Conservation (phyloP, 1,284 basidiomycete species). For the Sanghuangporus baumii region DNA sequence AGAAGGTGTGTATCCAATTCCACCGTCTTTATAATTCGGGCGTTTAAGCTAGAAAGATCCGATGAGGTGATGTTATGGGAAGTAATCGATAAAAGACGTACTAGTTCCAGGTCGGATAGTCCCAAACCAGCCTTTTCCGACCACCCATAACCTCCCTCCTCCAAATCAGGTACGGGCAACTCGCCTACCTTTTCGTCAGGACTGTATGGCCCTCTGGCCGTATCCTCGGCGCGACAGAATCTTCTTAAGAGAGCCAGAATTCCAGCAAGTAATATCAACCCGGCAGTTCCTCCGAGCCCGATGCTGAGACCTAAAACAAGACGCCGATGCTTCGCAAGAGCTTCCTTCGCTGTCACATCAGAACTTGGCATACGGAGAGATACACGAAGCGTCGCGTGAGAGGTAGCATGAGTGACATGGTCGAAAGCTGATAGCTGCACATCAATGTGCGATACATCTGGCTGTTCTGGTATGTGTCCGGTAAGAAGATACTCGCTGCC, state of each 20-base stretch:
- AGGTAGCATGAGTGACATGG: slow-evolving; percentile 60
- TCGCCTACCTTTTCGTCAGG: background rate
- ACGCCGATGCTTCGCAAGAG: slow-evolving; percentile 25
- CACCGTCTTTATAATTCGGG: slow-evolving; percentile 4
- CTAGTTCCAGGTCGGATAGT: slow-evolving; percentile 11
- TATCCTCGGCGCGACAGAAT: slow-evolving; percentile 51
- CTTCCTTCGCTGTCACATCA: slow-evolving; percentile 26
- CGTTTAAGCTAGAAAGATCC: background rate
- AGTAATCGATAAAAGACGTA: slow-evolving; percentile 22
- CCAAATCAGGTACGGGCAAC: background rate
- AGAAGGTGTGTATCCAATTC: slow-evolving; percentile 8
- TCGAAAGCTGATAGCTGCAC: slow-evolving; percentile 64
- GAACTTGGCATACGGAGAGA: slow-evolving; percentile 35
- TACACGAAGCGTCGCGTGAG: slow-evolving; percentile 55
- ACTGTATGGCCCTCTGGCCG: slow-evolving; percentile 31
- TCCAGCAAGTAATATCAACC: slow-evolving; percentile 47
- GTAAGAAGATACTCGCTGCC: slow-evolving; percentile 28
- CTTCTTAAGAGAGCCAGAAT: slow-evolving; percentile 50
- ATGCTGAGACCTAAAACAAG: slow-evolving; percentile 55
- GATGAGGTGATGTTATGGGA: background rate
- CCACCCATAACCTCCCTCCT: slow-evolving; percentile 22
- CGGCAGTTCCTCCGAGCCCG: slow-evolving; percentile 58
- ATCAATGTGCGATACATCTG: slow-evolving; percentile 32
- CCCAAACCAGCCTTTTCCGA: slow-evolving; percentile 28
- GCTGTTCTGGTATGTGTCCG: slow-evolving; percentile 47